Conservation (phyloP, 2,329 filamentous ascomycete genomes). For the Paracoccidioides brasiliensis region DNA sequence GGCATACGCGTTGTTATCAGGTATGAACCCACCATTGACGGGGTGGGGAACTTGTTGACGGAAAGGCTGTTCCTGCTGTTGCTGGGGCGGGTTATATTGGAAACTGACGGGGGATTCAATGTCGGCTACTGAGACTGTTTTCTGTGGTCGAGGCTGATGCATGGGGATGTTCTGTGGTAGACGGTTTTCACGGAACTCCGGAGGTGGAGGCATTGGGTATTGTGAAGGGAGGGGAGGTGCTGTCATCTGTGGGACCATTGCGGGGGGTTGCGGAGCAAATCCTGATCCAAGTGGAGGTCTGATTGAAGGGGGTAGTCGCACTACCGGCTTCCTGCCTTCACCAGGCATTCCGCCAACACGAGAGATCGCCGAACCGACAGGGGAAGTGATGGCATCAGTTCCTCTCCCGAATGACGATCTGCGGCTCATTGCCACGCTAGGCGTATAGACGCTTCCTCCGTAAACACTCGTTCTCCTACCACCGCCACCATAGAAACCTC, state of each 20-base stretch:
- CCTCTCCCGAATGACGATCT: conserved; percentile 66
- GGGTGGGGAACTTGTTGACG: conserved; percentile 85
- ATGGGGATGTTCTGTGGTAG: conserved; percentile 51
- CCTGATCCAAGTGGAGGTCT: conserved; percentile 18
- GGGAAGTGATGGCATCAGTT: conserved; percentile 64
- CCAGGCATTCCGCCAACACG: conserved; percentile 46
- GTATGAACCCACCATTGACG: conserved; percentile 44
- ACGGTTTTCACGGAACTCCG: conserved; percentile 47
- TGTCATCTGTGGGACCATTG: neutral
- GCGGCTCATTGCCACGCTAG: conserved; percentile 76
- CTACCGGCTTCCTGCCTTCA: conserved; percentile 57
- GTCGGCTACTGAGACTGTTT: conserved; percentile 80
- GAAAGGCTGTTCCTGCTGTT: conserved; percentile 70
- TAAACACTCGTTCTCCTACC: conserved; percentile 73
- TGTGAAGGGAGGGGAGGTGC: conserved; percentile 27
- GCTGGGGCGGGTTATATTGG: conserved; percentile 46
- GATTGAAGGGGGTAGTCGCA: conserved; percentile 61
- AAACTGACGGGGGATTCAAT: conserved; percentile 70
- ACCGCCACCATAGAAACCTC: conserved; percentile 53
- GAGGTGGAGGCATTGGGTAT: conserved; percentile 42
- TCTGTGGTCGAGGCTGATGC: conserved; percentile 91
- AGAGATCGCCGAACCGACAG: conserved; percentile 64
- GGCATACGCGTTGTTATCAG: conserved; percentile 38
- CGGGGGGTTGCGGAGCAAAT: conserved; percentile 10
- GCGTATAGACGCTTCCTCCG: conserved; percentile 66